phyloP scores from a whole-genome alignment of 2,329 filamentous ascomycete species.

The Aspergillus novoparasiticus region DNA sequence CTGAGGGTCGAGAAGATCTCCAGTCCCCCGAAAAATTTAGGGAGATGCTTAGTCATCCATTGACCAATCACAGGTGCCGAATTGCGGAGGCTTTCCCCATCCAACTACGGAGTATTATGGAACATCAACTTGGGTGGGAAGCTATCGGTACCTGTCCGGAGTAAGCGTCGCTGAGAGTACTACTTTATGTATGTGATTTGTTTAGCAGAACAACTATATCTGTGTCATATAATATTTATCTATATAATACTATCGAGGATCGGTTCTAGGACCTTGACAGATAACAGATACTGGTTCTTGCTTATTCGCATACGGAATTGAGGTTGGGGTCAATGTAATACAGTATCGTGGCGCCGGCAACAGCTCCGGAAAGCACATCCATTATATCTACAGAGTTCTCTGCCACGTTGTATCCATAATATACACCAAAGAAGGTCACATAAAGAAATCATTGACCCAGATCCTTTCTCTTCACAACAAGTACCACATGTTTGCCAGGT shows the following conservation, averaged over 20 bases:
- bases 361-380: not conserved
- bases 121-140: not conserved
- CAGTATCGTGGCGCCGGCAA: not conserved
- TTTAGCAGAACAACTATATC: no score
- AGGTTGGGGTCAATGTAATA: not conserved
- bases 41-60: constrained; percentile 40
- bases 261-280: not conserved
- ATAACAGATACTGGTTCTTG: no score
- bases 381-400: not conserved
- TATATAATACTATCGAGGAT: not conserved
- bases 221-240: not conserved
- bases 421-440: constrained; percentile 11
- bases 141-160: not conserved
- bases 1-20: constrained; percentile 14
- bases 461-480: constrained; percentile 40
- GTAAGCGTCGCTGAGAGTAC: no score
- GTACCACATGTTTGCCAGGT: constrained; percentile 39
- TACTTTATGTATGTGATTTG: not conserved
- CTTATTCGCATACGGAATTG: not conserved
- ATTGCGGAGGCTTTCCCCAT: constrained; percentile 31
- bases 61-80: constrained; percentile 34
- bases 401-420: constrained; percentile 9
- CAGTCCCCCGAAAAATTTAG: constrained; percentile 37
- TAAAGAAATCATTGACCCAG: not conserved
- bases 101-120: not conserved